Evolutionary conservation across 805 yeast genomes (phyloP).

Genomic region (Scheffersomyces lignosus): DNA sequence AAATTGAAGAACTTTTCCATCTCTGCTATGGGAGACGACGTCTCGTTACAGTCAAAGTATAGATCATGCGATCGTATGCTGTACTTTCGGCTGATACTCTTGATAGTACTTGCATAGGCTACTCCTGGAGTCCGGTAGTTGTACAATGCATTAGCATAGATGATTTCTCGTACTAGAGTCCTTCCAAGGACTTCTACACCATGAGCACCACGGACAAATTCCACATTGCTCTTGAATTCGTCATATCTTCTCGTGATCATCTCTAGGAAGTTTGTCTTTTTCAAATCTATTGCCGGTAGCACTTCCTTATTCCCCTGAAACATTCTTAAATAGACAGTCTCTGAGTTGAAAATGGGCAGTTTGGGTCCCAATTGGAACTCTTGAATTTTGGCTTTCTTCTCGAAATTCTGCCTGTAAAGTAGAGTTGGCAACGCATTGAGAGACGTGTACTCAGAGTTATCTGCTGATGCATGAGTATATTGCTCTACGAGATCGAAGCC

Average conservation of each 20-base stretch:
- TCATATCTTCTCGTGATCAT: neutral
- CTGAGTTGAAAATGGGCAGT: neutral
- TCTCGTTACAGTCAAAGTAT: neutral
- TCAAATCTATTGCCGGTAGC: neutral
- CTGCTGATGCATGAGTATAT: neutral
- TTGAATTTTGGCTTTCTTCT: neutral
- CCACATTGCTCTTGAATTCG: neutral
- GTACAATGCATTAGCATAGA: neutral
- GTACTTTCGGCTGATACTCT: neutral
- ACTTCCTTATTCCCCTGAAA: neutral
- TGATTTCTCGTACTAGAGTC: neutral
- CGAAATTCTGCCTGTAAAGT: neutral
- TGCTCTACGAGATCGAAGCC: neutral
- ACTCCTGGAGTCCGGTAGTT: neutral
- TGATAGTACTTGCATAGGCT: neutral
- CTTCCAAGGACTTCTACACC: neutral
- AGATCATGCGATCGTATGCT: neutral
- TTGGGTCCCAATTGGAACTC: neutral
- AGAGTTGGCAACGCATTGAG: neutral
- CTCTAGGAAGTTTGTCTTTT: neutral
- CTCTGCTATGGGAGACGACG: neutral
- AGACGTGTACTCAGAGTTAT: neutral
- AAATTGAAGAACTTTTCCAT: neutral
- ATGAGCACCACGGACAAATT: neutral
- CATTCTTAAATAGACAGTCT: neutral